Conservation (phyloP, 768 basidiomycete genomes). For the Leccinum boreale region DNA sequence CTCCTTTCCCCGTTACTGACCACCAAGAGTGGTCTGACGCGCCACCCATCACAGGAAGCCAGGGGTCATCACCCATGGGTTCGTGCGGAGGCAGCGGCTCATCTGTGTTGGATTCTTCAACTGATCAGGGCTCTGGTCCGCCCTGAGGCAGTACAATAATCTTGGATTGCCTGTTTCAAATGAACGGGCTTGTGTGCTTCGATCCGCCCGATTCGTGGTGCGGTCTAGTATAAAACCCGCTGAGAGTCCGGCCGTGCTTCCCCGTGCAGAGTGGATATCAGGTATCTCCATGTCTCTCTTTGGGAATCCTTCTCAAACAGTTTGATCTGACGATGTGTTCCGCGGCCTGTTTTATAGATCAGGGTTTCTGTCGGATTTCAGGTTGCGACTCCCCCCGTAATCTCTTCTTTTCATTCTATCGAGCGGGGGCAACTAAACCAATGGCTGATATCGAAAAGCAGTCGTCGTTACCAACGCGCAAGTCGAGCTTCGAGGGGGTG, state of each 20-base stretch:
- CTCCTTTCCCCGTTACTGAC: not conserved
- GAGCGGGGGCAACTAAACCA: conserved; percentile 6
- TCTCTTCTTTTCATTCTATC: conserved; percentile 8
- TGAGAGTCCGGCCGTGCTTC: conserved; percentile 2
- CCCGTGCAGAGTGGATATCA: conserved; percentile 8
- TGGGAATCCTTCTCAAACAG: conserved; percentile 23
- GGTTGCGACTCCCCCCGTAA: conserved; percentile 11
- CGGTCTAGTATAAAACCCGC: conserved; percentile 14
- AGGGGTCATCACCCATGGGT: not conserved
- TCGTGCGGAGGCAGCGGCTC: conserved; percentile 3
- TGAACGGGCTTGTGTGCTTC: conserved; percentile 1
- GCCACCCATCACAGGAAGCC: not conserved
- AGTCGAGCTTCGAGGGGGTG: conserved; percentile 23
- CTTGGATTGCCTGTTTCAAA: conserved; percentile 2
- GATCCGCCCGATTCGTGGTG: conserved; percentile 6
- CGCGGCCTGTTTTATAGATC: conserved; percentile 27
- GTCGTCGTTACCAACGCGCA: conserved; percentile 12
- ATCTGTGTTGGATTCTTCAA: not conserved
- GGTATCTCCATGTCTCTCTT: conserved; percentile 14
- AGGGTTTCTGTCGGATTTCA: not conserved
- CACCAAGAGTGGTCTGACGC: not conserved
- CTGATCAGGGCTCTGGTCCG: not conserved
- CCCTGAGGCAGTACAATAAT: conserved; percentile 1
- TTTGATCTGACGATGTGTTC: conserved; percentile 20
- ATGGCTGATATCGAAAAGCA: conserved; percentile 34